phyloP scores from a whole-genome alignment of 768 basidiomycete species.

The Leccinum truebloodii region DNA sequence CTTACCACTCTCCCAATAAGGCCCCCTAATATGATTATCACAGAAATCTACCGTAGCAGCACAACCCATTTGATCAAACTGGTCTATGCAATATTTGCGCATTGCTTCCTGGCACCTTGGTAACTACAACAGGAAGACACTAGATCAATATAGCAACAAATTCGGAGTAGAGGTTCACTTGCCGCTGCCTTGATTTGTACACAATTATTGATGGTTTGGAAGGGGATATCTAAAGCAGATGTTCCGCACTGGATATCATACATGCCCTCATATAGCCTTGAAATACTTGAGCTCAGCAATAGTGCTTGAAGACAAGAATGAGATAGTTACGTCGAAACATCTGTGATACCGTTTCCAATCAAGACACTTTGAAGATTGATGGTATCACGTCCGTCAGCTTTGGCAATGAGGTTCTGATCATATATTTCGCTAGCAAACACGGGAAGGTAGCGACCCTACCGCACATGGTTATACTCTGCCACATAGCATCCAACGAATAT shows the following conservation, averaged over 20 bases:
- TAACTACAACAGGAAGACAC: constrained; percentile 41
- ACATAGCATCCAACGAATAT: background rate
- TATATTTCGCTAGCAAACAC: constrained; percentile 76
- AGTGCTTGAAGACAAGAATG: constrained; percentile 1
- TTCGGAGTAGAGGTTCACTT: constrained; percentile 19
- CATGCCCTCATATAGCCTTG: constrained; percentile 43
- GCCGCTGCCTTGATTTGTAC: constrained; percentile 58
- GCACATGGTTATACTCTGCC: background rate
- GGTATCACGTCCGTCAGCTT: constrained; percentile 47
- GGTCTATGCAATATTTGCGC: constrained; percentile 59
- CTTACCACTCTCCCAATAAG: constrained; percentile 41
- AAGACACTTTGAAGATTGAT: constrained; percentile 73
- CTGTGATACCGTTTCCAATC: constrained; percentile 73
- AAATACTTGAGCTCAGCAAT: background rate
- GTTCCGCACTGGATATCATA: constrained; percentile 52
- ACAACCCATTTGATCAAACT: constrained; percentile 67
- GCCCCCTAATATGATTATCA: constrained; percentile 48
- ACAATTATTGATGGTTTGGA: constrained; percentile 41
- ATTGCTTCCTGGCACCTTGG: constrained; percentile 66
- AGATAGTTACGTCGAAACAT: constrained; percentile 45
- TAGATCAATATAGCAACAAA: constrained; percentile 2
- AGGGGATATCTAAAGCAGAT: constrained; percentile 52
- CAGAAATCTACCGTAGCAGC: constrained; percentile 70
- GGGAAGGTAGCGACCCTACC: constrained; percentile 70
- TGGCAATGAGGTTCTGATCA: constrained; percentile 64